Conservation (phyloP, 768 basidiomycete species). For the Leccinum sublutescens region DNA sequence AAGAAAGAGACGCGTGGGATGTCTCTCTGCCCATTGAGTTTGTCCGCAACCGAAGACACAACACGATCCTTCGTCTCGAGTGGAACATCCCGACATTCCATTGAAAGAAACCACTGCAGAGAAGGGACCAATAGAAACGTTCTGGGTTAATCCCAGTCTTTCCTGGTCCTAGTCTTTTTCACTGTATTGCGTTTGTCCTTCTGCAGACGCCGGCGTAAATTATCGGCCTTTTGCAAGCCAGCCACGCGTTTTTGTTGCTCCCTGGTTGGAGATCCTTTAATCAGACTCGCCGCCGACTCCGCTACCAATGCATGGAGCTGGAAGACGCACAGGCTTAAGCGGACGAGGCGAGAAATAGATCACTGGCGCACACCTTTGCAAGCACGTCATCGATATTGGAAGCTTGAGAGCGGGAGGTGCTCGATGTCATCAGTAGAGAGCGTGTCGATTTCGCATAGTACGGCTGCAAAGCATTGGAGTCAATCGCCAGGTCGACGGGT, state of each 20-base stretch:
- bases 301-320: constrained; percentile 30
- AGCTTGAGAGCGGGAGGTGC: constrained; percentile 69
- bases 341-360: background rate
- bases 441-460: constrained; percentile 67
- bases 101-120: background rate
- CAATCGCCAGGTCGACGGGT: background rate
- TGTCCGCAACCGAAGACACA: background rate
- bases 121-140: background rate
- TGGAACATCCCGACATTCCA: background rate
- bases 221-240: constrained; percentile 20
- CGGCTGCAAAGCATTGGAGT: constrained; percentile 39
- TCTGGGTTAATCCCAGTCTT: constrained; percentile 25
- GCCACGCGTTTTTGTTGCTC: constrained; percentile 29
- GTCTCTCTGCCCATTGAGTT: background rate
- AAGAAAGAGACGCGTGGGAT: background rate
- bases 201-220: constrained; percentile 22
- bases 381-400: constrained; percentile 75
- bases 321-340: background rate
- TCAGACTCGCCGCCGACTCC: constrained; percentile 22
- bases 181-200: constrained; percentile 26
- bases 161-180: constrained; percentile 29
- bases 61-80: background rate
- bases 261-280: constrained; percentile 21
- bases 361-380: constrained; percentile 45
- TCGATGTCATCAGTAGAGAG: constrained; percentile 69